phyloP scores from a whole-genome alignment of 2,329 filamentous ascomycete genomes.

The Orbilia brochopaga region DNA sequence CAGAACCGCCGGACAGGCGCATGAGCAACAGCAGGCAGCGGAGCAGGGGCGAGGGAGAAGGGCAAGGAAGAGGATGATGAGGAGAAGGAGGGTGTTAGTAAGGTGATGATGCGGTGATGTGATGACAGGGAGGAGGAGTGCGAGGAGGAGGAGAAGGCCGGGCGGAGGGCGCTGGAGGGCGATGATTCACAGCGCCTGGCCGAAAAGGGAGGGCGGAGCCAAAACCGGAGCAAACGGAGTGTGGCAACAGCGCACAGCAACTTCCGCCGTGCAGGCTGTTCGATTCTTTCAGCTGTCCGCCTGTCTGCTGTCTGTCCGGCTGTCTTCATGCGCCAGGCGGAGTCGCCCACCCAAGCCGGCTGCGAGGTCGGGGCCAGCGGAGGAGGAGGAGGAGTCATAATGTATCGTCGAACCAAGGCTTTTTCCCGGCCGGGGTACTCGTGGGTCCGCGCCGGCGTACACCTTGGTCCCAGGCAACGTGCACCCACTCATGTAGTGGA shows the following conservation, averaged over 20 bases:
- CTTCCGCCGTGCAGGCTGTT: background rate
- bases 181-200: background rate
- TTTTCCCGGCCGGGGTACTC: background rate
- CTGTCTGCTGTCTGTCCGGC: no score
- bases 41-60: background rate
- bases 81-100: background rate
- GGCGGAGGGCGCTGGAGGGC: background rate
- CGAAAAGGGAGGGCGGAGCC: conserved; percentile 2
- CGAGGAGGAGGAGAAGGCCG: background rate
- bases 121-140: background rate
- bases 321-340: no score
- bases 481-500: no score
- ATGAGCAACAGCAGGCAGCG: background rate
- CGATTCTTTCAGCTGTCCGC: no score
- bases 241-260: background rate
- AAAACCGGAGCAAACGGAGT: conserved; percentile 1
- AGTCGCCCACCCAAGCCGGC: background rate
- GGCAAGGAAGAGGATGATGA: background rate
- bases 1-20: background rate
- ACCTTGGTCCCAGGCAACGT: no score
- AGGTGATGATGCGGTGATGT: background rate
- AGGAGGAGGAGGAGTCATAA: background rate
- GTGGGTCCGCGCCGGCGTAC: background rate
- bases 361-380: background rate
- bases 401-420: background rate